These are phyloP conservation scores for Inosperma sp. DNA, from an alignment of 768 basidiomycete genomes.

Conservation along the genomic window DNA sequence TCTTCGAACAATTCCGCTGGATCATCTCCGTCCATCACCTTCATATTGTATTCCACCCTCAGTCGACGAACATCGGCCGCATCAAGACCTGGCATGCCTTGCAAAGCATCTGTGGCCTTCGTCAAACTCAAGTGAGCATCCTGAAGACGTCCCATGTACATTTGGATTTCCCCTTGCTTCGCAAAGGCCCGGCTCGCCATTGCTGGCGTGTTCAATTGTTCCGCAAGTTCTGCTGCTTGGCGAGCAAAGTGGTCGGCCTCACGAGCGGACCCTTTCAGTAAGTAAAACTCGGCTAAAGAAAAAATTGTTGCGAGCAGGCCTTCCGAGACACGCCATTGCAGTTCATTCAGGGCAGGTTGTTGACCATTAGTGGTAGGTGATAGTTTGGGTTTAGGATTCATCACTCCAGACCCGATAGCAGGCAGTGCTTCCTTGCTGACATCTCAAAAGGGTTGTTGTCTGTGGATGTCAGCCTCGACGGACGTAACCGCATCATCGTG, in stretches of 20 bases:
- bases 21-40: constrained; percentile 39
- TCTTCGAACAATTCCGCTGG: constrained; percentile 52
- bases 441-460: constrained; percentile 59
- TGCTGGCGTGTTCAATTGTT: constrained; percentile 60
- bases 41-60: constrained; percentile 48
- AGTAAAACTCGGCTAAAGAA: constrained; percentile 59
- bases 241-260: constrained; percentile 83
- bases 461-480: constrained; percentile 30
- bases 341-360: constrained; percentile 42
- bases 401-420: constrained; percentile 17
- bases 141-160: constrained; percentile 56
- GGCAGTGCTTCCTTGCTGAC: constrained; percentile 41
- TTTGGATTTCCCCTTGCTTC: constrained; percentile 62
- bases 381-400: constrained; percentile 12
- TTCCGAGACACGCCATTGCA: constrained; percentile 76
- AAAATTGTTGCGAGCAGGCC: constrained; percentile 65
- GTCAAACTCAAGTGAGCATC: constrained; percentile 54
- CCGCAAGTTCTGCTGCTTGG: constrained; percentile 71
- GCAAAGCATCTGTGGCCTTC: constrained; percentile 43
- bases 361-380: constrained; percentile 17
- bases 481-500: constrained; percentile 55
- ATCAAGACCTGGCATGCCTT: constrained; percentile 50
- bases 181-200: constrained; percentile 62
- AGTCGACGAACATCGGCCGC: constrained; percentile 55
- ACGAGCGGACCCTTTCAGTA: constrained; percentile 70